phyloP scores from a whole-genome alignment of 2,329 filamentous ascomycete genomes.

The Rhexocercosporidium sp. region DNA sequence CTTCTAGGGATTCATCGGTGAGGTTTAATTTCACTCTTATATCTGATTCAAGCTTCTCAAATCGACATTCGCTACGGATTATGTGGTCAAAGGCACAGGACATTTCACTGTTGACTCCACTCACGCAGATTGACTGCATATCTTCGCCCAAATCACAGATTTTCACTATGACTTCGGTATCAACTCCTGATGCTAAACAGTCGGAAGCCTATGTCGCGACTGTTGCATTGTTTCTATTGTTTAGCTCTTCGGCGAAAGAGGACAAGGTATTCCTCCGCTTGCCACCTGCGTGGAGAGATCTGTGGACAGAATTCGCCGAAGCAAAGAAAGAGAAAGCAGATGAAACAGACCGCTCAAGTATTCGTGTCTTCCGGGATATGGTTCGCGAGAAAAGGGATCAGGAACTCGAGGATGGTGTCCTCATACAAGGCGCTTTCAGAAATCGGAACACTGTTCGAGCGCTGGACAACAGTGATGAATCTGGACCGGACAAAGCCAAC shows the following conservation, averaged over 20 bases:
- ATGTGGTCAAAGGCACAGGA: conserved; percentile 79
- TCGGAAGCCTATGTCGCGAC: conserved; percentile 89
- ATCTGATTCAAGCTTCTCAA: conserved; percentile 76
- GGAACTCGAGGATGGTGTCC: conserved; percentile 74
- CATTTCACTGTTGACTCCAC: conserved; percentile 45
- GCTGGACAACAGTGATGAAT: conserved; percentile 55
- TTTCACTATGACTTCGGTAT: conserved; percentile 76
- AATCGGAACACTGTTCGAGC: conserved; percentile 57
- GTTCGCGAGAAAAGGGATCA: conserved; percentile 72
- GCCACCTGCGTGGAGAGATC: conserved; percentile 79
- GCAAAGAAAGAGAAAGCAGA: conserved; percentile 73
- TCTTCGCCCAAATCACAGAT: conserved; percentile 56
- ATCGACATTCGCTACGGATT: conserved; percentile 76
- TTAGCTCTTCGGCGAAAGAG: conserved; percentile 78
- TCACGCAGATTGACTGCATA: conserved; percentile 40
- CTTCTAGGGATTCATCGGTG: conserved; percentile 68
- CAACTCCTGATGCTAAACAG: conserved; percentile 77
- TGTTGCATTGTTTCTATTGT: conserved; percentile 80
- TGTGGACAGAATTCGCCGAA: conserved; percentile 81
- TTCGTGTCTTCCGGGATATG: conserved; percentile 72
- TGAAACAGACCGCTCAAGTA: conserved; percentile 67
- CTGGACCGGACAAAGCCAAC: conserved; percentile 42
- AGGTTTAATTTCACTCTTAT: conserved; percentile 71
- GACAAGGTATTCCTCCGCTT: conserved; percentile 83
- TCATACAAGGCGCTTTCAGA: conserved; percentile 78